These are phyloP conservation scores for Grosmannia penicillata DNA, from an alignment of 2,329 filamentous ascomycete genomes.

Conservation along the genomic window DNA sequence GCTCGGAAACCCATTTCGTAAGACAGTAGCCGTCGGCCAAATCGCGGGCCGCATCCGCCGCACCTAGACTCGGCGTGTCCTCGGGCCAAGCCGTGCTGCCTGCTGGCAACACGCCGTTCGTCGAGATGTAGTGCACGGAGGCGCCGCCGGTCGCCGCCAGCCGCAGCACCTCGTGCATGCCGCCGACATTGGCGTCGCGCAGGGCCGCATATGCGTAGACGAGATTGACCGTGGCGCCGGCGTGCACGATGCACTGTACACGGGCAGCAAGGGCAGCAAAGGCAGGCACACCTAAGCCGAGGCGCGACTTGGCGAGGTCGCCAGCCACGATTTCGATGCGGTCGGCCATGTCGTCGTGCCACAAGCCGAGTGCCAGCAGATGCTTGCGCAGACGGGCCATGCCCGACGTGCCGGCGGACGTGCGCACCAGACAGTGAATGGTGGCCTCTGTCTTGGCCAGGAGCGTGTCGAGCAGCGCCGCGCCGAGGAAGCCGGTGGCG, in stretches of 20 bases:
- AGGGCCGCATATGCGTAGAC: constrained; percentile 71
- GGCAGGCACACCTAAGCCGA: constrained; percentile 50
- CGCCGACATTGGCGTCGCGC: constrained; percentile 60
- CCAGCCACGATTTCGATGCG: constrained; percentile 63
- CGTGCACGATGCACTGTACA: constrained; percentile 62
- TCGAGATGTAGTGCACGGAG: constrained; percentile 66
- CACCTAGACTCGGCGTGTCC: constrained; percentile 47
- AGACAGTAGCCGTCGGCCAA: constrained; percentile 62
- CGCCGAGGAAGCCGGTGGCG: constrained; percentile 62
- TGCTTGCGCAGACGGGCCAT: constrained; percentile 62
- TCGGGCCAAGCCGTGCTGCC: constrained; percentile 59
- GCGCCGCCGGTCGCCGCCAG: constrained; percentile 51
- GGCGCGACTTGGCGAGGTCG: constrained; percentile 51
- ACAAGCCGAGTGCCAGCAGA: constrained; percentile 62
- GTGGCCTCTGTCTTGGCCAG: constrained; percentile 53
- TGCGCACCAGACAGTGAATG: constrained; percentile 51
- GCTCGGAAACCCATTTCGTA: constrained; percentile 70
- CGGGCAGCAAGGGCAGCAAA: constrained; percentile 51
- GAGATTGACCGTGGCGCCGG: constrained; percentile 64
- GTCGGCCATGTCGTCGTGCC: constrained; percentile 64
- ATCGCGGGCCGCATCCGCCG: constrained; percentile 49
- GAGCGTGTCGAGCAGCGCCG: constrained; percentile 56
- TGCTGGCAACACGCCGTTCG: constrained; percentile 63
- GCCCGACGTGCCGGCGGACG: constrained; percentile 46
- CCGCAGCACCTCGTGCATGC: constrained; percentile 61